Percentiles rank a stretch among this genome's conserved stretches.
Conservation (phyloP, 75 land plant species). For the Adiantum capillusveneris region DNA sequence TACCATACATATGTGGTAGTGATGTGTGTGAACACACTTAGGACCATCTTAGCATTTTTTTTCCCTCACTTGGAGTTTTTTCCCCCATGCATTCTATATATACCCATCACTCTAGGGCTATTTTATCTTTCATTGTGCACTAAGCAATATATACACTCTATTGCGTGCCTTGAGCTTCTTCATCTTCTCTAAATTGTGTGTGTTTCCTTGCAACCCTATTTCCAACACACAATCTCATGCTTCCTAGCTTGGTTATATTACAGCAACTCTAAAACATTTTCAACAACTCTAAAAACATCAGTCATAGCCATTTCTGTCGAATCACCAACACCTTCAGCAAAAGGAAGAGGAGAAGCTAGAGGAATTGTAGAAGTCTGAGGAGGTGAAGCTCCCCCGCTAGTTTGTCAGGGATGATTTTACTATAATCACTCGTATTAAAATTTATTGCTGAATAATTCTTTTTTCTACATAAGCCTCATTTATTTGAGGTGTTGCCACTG, state of each 20-base stretch:
- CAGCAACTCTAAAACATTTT: constrained; percentile 68
- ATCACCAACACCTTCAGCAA: constrained; percentile 76
- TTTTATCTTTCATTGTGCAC: no score
- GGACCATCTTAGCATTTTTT: no score
- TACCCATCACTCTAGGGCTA: no score
- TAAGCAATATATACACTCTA: no score
- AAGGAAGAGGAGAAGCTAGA: constrained; percentile 12
- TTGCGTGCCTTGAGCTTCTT: no score
- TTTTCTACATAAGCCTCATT: constrained; percentile 3
- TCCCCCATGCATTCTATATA: no score
- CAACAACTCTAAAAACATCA: constrained; percentile 95
- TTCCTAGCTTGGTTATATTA: constrained; percentile 43
- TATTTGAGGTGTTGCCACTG: constrained; percentile 8
- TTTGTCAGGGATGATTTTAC: constrained; percentile 2
- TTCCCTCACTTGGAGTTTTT: no score
- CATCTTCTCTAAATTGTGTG: no score
- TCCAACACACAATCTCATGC: no score
- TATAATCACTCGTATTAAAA: constrained; percentile 14
- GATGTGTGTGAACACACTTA: no score
- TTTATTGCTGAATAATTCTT: neutral
- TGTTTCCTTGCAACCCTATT: no score
- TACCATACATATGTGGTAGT: no score
- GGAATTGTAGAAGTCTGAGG: neutral
- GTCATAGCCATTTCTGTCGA: constrained; percentile 97
- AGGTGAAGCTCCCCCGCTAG: constrained; percentile 13